These are phyloP conservation scores for Paraconiothyrium brasiliense DNA, from an alignment of 2,329 filamentous ascomycete species.

Conservation along the genomic window DNA sequence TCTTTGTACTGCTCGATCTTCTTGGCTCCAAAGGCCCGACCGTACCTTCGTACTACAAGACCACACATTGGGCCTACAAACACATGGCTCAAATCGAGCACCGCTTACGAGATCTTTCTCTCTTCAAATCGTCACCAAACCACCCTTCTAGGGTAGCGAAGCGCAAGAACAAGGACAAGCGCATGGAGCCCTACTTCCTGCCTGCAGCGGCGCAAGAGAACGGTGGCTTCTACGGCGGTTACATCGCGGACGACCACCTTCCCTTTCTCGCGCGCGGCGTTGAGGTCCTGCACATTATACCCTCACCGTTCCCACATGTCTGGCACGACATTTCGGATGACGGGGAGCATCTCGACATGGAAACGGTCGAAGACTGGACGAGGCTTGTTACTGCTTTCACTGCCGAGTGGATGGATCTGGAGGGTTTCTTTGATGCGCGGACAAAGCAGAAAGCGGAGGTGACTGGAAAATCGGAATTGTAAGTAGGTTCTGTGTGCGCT, in stretches of 20 bases:
- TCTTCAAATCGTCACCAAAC: constrained; percentile 71
- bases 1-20: constrained; percentile 90
- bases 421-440: constrained; percentile 45
- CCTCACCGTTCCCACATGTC: constrained; percentile 79
- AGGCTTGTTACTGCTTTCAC: constrained; percentile 84
- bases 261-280: constrained; percentile 91
- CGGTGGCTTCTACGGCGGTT: constrained; percentile 61
- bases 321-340: constrained; percentile 92
- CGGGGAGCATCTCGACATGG: constrained; percentile 82
- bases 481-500: constrained; percentile 34
- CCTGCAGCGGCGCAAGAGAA: constrained; percentile 62
- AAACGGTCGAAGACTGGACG: constrained; percentile 88
- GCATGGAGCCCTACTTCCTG: constrained; percentile 66
- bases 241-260: constrained; percentile 88
- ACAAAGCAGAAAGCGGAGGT: constrained; percentile 26
- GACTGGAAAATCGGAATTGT: constrained; percentile 47
- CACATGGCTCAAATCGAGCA: constrained; percentile 78
- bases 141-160: constrained; percentile 54
- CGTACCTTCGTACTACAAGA: constrained; percentile 87
- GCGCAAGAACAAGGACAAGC: constrained; percentile 40
- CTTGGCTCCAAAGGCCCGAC: constrained; percentile 75
- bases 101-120: constrained; percentile 72
- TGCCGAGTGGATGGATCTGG: constrained; percentile 87
- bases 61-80: constrained; percentile 93
- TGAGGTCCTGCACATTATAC: constrained; percentile 91